Base-by-base conservation (phyloP, 345 rosid genomes). In the Eucalyptus sp. region DNA sequence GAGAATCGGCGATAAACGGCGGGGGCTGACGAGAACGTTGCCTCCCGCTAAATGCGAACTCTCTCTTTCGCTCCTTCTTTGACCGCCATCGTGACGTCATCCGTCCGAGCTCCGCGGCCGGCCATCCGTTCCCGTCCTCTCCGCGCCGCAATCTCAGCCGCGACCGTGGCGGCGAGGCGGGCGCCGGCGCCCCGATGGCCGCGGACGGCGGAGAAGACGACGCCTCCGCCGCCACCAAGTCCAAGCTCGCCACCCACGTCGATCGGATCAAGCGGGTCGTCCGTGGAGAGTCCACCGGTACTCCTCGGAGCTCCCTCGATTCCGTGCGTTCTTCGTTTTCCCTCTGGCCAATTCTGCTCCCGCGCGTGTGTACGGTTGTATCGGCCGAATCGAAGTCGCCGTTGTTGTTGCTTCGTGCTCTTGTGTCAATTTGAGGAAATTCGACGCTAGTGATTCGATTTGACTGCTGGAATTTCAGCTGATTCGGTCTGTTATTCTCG, bases 81-180 rank as follows among this genome's bases (percentile, higher is more conserved):
- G 48, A 24, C 83, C 24, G 43, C 83, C 83, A 1, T 6, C 13
- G 15, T 76, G 24, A 22, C 83, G 24, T 76, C 83, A 41, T 41
- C 83, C 8, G 24, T 22, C 86, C 22, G 89, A 52, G 50, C 89
- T 41, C 71, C 54, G 86, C 87, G 62, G 15, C 89, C 83, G 83
- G 48, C 76, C 15, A 16, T 60, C 15, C 87, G 29, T 66, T 15
- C 64, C 56, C 60, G 50, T 27, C 86, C 52, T 60, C 86, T 50
- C 79, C 48, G 51, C 31, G 15, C 86, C 48, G 66, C 44, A n/a
- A 31, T 25, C 44, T 20, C 86, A 27, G 86, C 51, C 64, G 76
- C 44, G 10, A 13, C 31, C 49, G 66, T 17, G 66, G 31, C 25
- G 31, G 71, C 86, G 46, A 25, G 17, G 49, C 7, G 24, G 56